Conservation (phyloP, 176 grass and related monocot genomes). For the Cocos nucifera region DNA sequence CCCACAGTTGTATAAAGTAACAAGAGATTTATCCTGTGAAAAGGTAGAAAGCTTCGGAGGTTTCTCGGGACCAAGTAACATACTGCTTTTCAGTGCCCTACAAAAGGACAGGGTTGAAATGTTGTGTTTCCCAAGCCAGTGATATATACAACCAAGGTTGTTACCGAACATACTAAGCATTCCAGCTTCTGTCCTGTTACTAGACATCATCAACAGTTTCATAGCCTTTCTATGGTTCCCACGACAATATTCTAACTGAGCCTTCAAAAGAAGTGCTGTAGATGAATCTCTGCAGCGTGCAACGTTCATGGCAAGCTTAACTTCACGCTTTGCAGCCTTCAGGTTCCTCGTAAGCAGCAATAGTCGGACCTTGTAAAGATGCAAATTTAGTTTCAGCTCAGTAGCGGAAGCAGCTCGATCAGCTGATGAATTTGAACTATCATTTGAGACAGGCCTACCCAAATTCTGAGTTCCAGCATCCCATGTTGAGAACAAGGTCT, state of each 20-base stretch:
- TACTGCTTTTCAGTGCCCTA: slow-evolving; percentile 57
- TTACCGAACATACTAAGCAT: slow-evolving; percentile 79
- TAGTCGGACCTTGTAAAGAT: slow-evolving; percentile 82
- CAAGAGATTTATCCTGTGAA: slow-evolving; percentile 65
- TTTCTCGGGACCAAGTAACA: slow-evolving; percentile 45
- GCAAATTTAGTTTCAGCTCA: slow-evolving; percentile 81
- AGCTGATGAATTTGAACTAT: slow-evolving; percentile 51
- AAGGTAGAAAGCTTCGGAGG: slow-evolving; percentile 51
- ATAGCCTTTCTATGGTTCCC: slow-evolving; percentile 87
- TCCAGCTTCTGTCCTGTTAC: slow-evolving; percentile 65
- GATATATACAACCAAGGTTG: slow-evolving; percentile 85
- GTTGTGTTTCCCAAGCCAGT: slow-evolving; percentile 69
- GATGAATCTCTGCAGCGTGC: slow-evolving; percentile 92
- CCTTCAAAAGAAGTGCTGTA: slow-evolving; percentile 76
- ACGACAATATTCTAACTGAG: slow-evolving; percentile 90
- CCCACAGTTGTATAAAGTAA: slow-evolving; percentile 74
- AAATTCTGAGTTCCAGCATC: slow-evolving; percentile 51
- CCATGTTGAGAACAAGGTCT: slow-evolving; percentile 56
- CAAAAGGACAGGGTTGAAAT: slow-evolving; percentile 56
- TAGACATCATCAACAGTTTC: slow-evolving; percentile 68
- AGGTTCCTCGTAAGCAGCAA: slow-evolving; percentile 77
- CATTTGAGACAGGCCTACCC: slow-evolving; percentile 40
- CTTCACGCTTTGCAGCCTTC: slow-evolving; percentile 88
- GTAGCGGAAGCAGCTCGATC: slow-evolving; percentile 57
- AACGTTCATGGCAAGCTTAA: slow-evolving; percentile 94